Conservation (phyloP, 805 yeast species). For the Ogataea glucozyma region DNA sequence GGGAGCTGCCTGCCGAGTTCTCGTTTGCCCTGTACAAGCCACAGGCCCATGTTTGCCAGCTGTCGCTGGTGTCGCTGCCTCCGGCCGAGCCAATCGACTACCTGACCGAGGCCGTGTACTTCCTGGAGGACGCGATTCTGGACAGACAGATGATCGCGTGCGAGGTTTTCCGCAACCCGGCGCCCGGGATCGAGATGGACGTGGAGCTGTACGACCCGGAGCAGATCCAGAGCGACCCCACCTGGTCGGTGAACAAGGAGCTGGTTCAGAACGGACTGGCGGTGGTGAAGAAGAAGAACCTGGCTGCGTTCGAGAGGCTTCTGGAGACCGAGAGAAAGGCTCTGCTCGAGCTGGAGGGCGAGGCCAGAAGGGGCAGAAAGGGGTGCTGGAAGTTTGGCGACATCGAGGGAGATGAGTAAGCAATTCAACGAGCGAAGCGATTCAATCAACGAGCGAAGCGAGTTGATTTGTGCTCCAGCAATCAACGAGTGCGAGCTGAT, state of each 20-base stretch:
- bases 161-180: slow-evolving; percentile 43
- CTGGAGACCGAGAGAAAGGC: slow-evolving; percentile 40
- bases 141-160: slow-evolving; percentile 58
- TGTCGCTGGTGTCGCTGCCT: slow-evolving; percentile 58
- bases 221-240: slow-evolving; percentile 52
- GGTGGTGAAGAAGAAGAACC: slow-evolving; percentile 27
- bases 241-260: slow-evolving; percentile 59
- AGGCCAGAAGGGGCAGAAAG: slow-evolving; percentile 49
- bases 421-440: no score
- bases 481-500: no score
- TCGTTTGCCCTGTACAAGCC: slow-evolving; percentile 41
- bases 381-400: slow-evolving; percentile 83
- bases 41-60: slow-evolving; percentile 55
- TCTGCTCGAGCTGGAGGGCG: slow-evolving; percentile 44
- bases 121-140: slow-evolving; percentile 52
- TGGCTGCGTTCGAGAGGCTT: slow-evolving; percentile 38
- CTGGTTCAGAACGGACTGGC: slow-evolving; percentile 40
- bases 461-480: no score
- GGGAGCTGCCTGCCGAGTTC: slow-evolving; percentile 55
- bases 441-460: no score
- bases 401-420: slow-evolving; percentile 49
- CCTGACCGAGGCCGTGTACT: slow-evolving; percentile 52
- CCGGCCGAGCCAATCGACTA: slow-evolving; percentile 58
- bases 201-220: slow-evolving; percentile 58
- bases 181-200: slow-evolving; percentile 46